Percentiles rank a stretch among this genome's conserved stretches.
Evolutionary conservation across 2,329 filamentous ascomycete species (phyloP).

Genomic region (Epichloe amarillans): DNA sequence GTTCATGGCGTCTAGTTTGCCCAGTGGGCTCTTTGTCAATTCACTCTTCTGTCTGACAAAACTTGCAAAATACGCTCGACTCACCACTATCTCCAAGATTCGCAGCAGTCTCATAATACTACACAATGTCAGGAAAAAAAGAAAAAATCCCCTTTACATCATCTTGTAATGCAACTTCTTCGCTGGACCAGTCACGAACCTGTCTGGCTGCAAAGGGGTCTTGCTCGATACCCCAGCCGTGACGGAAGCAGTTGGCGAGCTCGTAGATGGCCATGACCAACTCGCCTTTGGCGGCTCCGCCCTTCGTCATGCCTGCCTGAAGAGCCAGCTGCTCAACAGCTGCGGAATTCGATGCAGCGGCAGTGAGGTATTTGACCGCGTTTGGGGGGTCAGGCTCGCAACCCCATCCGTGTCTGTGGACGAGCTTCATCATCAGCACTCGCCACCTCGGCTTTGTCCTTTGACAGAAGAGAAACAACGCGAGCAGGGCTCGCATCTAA

Average conservation of each 20-base stretch:
- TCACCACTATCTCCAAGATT: slow-evolving; percentile 80
- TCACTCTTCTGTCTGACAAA: not conserved
- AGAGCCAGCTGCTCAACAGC: slow-evolving; percentile 76
- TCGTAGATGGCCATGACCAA: slow-evolving; percentile 94
- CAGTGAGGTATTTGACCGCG: slow-evolving; percentile 74
- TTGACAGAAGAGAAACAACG: slow-evolving; percentile 8
- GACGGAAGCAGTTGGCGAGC: slow-evolving; percentile 79
- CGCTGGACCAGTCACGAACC: slow-evolving; percentile 25
- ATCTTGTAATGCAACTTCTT: slow-evolving; percentile 12
- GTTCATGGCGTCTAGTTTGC: slow-evolving; percentile 74
- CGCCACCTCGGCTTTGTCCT: not conserved
- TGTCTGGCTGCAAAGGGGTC: slow-evolving; percentile 75
- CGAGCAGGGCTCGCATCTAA: slow-evolving; percentile 28
- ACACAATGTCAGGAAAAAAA: slow-evolving; percentile 10
- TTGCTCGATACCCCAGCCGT: slow-evolving; percentile 84
- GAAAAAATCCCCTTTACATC: not conserved
- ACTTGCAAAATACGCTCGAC: slow-evolving; percentile 14
- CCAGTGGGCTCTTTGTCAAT: not conserved
- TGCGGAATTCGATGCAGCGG: slow-evolving; percentile 82
- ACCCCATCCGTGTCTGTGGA: slow-evolving; percentile 78
- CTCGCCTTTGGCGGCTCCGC: slow-evolving; percentile 89
- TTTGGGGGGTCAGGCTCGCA: slow-evolving; percentile 56
- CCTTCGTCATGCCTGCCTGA: slow-evolving; percentile 77
- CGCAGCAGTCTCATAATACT: slow-evolving; percentile 96
- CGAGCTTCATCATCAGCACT: not conserved